phyloP scores from a whole-genome alignment of 768 basidiomycete genomes.

The Suillus fuscotomentosus region DNA sequence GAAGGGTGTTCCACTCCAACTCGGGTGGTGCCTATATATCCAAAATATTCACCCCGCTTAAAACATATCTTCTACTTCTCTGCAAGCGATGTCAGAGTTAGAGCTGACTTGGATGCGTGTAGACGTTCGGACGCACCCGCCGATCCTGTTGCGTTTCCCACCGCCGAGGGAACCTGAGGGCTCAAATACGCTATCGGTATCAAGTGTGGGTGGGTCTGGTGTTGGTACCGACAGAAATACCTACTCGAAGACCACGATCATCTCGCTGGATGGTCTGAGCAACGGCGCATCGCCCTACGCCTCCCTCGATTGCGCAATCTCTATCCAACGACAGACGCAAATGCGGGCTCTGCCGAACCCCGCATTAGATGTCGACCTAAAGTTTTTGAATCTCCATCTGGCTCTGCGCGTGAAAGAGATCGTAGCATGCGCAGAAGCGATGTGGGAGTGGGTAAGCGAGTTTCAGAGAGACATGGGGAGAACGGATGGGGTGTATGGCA shows the following conservation, averaged over 20 bases:
- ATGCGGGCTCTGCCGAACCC: slow-evolving; percentile 45
- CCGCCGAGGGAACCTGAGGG: slow-evolving; percentile 27
- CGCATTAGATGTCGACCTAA: slow-evolving; percentile 53
- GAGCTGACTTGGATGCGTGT: neutral
- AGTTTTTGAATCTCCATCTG: slow-evolving; percentile 63
- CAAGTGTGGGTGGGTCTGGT: neutral
- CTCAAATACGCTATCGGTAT: neutral
- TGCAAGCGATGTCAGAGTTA: neutral
- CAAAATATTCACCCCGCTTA: neutral
- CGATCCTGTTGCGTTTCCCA: slow-evolving; percentile 60
- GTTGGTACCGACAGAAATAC: neutral
- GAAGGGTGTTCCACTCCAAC: neutral
- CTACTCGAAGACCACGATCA: neutral
- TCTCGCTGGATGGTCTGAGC: slow-evolving; percentile 34
- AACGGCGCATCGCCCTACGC: slow-evolving; percentile 45
- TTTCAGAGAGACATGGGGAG: slow-evolving; percentile 36
- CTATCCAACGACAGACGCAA: slow-evolving; percentile 13
- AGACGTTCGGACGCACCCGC: slow-evolving; percentile 70
- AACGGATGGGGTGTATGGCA: slow-evolving; percentile 12
- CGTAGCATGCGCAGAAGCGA: slow-evolving; percentile 68
- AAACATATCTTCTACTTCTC: neutral
- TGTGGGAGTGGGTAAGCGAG: slow-evolving; percentile 75
- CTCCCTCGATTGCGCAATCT: slow-evolving; percentile 43
- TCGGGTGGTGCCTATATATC: neutral
- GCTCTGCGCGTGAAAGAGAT: slow-evolving; percentile 59